Evolutionary conservation across 306 rosid species (phyloP), one percentile per base, ranked within the genome.

Genomic region (Medicago truncatula): DNA sequence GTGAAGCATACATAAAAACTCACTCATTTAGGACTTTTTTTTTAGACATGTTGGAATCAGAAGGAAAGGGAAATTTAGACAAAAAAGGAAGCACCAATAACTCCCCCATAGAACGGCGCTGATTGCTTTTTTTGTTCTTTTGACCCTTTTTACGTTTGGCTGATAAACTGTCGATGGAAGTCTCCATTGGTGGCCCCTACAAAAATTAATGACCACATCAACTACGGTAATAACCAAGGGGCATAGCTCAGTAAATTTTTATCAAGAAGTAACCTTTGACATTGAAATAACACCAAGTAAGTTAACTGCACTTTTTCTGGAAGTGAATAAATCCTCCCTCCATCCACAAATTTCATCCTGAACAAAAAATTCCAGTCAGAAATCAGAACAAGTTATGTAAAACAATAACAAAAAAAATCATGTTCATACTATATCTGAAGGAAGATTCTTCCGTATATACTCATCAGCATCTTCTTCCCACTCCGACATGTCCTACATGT

Each of bases 391-490:
- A 36, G 17, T 72, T 52, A 74, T 58, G 74, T 56, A 65, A 44
- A 69, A 77, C 10, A 25, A 38, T 64, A 16, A 17, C 67, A 61
- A 23, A 71, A 70, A 70, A 47, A 15, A 78, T 73, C 54, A 75
- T 50, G 73, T 72, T 50, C 96, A 60, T 90, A 93, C 98, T 53
- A 93, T 85, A 77, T 93, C 98, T 50, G 97, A 93, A 75, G 97
- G 98, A 82, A 90, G 91, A 87, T 93, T 93, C 87, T 89, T 93
- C 58, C 90, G 81, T 44, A 93, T 80, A 80, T 87, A 93, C 84
- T 93, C 98, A 68, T 93, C 98, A 54, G 92, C 85, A 70, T 93
- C 98, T 80, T 93, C 97, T 85, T 90, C 98, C 98, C 98, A 93
- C 86, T 93, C 98, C 16, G 82, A 53, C 43, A 84, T 52, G 82